These are phyloP conservation scores for Eleusine coracana DNA, from an alignment of 176 grass and related monocot genomes.

Conservation along the genomic window DNA sequence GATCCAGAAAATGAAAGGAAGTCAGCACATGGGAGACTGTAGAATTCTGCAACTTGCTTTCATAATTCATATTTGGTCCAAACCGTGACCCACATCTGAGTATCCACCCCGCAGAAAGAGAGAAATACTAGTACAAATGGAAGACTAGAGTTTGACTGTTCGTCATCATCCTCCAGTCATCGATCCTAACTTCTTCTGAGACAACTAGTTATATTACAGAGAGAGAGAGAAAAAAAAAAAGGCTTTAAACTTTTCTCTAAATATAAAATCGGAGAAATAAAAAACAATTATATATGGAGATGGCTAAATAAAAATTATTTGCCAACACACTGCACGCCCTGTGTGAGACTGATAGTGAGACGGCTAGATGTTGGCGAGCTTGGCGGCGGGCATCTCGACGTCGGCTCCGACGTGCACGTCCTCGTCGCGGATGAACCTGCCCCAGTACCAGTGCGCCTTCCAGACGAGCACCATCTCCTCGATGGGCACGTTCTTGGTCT, in stretches of 20 bases:
- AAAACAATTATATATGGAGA: background rate
- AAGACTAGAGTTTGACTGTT: constrained; percentile 23
- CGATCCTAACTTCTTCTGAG: constrained; percentile 13
- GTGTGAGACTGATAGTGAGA: too few species aligned
- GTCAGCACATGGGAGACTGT: background rate
- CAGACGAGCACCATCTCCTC: constrained; percentile 95
- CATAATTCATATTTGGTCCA: constrained; percentile 33
- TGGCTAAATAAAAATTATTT: background rate
- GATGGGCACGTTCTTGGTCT: constrained; percentile 98
- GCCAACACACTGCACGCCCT: too few species aligned
- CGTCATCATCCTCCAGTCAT: constrained; percentile 42
- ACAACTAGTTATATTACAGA: too few species aligned
- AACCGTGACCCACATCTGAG: background rate
- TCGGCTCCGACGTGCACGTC: constrained; percentile 68
- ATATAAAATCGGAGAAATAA: background rate
- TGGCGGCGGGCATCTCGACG: constrained; percentile 42
- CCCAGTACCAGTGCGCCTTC: constrained; percentile 93
- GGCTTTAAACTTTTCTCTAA: background rate
- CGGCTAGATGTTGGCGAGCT: constrained; percentile 7
- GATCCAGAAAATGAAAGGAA: background rate
- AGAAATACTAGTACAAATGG: background rate
- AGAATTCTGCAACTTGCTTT: constrained; percentile 17
- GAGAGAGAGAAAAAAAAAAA: too few species aligned
- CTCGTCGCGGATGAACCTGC: constrained; percentile 67
- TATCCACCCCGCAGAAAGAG: background rate